Evolutionary conservation across 768 basidiomycete genomes (phyloP).

Genomic region (Lactarius pseudohatsudake): DNA sequence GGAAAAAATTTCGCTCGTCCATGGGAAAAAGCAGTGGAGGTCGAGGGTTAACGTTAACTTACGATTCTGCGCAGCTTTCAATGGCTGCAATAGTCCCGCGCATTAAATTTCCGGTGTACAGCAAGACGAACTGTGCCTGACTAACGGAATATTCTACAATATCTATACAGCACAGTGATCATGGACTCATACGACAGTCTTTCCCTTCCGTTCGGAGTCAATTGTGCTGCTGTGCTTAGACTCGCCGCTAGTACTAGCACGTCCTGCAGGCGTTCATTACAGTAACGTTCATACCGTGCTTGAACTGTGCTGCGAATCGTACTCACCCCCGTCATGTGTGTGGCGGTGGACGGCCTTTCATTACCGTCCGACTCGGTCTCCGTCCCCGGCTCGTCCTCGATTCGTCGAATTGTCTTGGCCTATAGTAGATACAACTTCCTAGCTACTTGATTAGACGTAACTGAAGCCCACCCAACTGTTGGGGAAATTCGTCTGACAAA

Average conservation of each 20-base stretch:
- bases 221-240: constrained; percentile 7
- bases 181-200: not conserved
- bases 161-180: not conserved
- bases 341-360: constrained; percentile 13
- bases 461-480: no score
- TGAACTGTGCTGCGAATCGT: not conserved
- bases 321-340: constrained; percentile 1
- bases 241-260: not conserved
- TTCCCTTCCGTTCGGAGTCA: constrained; percentile 14
- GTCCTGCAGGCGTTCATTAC: constrained; percentile 7
- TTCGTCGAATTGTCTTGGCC: constrained; percentile 75
- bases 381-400: constrained; percentile 50
- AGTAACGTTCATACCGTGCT: not conserved
- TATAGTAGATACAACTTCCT: constrained; percentile 78
- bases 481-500: not conserved
- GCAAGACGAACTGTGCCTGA: not conserved
- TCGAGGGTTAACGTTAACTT: not conserved
- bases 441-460: no score
- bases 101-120: no score
- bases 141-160: not conserved
- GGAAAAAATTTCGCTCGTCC: not conserved
- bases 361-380: constrained; percentile 35
- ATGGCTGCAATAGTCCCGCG: not conserved
- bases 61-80: not conserved
- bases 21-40: not conserved